These are phyloP conservation scores for Lichtheimia corymbifera DNA, from an alignment of 371 early-diverging fungal genomes.

Conservation along the genomic window DNA sequence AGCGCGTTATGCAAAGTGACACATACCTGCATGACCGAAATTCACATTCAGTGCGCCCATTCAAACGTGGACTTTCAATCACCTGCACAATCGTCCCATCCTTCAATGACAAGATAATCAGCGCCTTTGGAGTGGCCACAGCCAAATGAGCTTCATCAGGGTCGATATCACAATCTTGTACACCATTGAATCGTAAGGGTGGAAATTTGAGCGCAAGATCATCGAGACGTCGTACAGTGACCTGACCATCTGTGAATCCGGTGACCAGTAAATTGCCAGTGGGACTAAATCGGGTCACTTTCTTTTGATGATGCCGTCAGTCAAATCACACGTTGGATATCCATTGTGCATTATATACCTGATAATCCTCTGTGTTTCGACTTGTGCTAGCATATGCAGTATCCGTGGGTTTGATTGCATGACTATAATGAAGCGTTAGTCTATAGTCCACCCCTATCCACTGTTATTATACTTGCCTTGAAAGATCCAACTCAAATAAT, in stretches of 20 bases:
- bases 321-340: background rate
- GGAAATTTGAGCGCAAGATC: constrained; percentile 50
- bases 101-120: constrained; percentile 50
- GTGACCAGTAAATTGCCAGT: constrained; percentile 57
- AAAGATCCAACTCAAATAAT: constrained; percentile 33
- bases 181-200: constrained; percentile 52
- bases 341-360: constrained; percentile 11
- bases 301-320: constrained; percentile 21
- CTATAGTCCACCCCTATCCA: too few species aligned
- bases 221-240: constrained; percentile 57
- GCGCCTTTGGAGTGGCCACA: constrained; percentile 39
- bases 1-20: background rate
- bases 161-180: constrained; percentile 64
- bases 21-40: constrained; percentile 51
- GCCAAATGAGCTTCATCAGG: constrained; percentile 28
- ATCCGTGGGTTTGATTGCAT: too few species aligned
- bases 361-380: constrained; percentile 29
- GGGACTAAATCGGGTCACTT: constrained; percentile 52
- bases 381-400: constrained; percentile 21
- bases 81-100: constrained; percentile 56
- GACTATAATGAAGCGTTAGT: too few species aligned
- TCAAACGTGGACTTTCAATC: constrained; percentile 62
- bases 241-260: constrained; percentile 62
- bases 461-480: too few species aligned
- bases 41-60: constrained; percentile 46